These are phyloP conservation scores for Mesembryanthemum crystallinum DNA, from an alignment of 148 eudicot species.

Conservation along the genomic window DNA sequence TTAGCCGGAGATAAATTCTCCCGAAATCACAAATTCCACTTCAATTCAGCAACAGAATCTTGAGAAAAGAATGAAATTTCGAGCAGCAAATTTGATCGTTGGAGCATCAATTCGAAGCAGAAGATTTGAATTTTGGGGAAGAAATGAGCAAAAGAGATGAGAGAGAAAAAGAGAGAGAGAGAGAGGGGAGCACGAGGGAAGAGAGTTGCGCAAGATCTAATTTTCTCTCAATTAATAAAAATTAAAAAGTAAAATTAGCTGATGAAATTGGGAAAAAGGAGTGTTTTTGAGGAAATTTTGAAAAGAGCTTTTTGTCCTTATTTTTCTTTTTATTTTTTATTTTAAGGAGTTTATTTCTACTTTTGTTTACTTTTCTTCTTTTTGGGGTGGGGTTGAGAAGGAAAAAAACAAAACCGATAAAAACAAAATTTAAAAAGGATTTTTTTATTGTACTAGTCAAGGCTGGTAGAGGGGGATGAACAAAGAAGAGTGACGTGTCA, in stretches of 20 bases:
- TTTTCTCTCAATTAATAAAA: neutral
- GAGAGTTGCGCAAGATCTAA: conserved; percentile 25
- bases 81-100: conserved; percentile 3
- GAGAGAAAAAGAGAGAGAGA: conserved; percentile 1
- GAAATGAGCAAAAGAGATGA: conserved; percentile 16
- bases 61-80: neutral
- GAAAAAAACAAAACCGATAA: neutral
- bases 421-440: no score
- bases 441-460: no score
- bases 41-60: neutral
- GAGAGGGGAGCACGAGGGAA: conserved; percentile 8
- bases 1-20: neutral
- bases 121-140: conserved; percentile 14
- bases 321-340: neutral
- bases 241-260: neutral
- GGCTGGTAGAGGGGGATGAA: no score
- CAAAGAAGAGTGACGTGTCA: no score
- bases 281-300: neutral
- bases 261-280: neutral
- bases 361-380: neutral
- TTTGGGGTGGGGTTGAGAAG: neutral
- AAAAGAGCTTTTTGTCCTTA: conserved; percentile 11
- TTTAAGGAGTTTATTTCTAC: neutral
- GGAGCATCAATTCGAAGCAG: neutral
- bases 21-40: neutral